phyloP scores from a whole-genome alignment of 257 asterid species.

The Linderniella brevidens region DNA sequence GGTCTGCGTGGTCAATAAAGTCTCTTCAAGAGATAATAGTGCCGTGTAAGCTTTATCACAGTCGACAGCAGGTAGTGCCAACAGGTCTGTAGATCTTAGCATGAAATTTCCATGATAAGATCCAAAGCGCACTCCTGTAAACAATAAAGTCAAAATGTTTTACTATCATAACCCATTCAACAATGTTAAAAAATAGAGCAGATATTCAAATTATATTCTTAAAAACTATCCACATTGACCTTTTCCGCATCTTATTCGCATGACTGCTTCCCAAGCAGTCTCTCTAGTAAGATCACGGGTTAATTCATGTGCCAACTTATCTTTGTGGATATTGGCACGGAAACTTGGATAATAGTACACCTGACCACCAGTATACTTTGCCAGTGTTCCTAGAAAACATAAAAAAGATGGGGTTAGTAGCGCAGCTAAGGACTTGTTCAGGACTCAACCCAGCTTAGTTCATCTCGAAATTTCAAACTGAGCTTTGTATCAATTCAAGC shows the following conservation, averaged over 20 bases:
- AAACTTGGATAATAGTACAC: conserved; percentile 84
- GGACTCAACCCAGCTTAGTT: too few species aligned
- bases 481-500: too few species aligned
- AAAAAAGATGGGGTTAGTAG: conserved; percentile 11
- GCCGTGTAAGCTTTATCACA: conserved; percentile 98
- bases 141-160: conserved; percentile 9
- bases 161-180: conserved; percentile 12
- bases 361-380: conserved; percentile 99
- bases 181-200: not conserved
- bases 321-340: conserved; percentile 48
- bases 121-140: conserved; percentile 84
- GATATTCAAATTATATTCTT: not conserved
- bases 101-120: conserved; percentile 96
- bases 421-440: conserved; percentile 6
- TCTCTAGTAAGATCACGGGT: conserved; percentile 90
- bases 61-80: conserved; percentile 97
- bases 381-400: conserved; percentile 56
- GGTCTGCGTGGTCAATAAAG: conserved; percentile 63
- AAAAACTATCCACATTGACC: conserved; percentile 24
- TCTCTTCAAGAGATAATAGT: conserved; percentile 87
- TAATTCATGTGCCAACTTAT: conserved; percentile 71
- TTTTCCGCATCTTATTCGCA: conserved; percentile 99
- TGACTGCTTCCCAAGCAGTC: conserved; percentile 98
- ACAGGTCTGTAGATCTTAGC: conserved; percentile 89
- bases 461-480: too few species aligned